Conservation (phyloP, 371 early-diverging fungal genomes). For the Nematocida ironsii region DNA sequence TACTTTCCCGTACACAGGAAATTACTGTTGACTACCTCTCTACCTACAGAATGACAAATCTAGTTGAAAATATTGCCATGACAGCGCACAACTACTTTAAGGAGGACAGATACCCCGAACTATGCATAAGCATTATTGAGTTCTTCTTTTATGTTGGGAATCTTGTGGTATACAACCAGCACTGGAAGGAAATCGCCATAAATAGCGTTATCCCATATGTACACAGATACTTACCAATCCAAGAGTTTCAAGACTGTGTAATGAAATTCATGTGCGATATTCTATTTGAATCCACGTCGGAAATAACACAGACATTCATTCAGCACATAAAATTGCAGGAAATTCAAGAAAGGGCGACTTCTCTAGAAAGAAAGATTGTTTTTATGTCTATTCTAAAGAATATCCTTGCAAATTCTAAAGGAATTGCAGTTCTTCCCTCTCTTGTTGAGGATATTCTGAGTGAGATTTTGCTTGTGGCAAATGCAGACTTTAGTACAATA, state of each 20-base stretch:
- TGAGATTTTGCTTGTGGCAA: background rate
- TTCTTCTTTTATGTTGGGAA: slow-evolving; percentile 35
- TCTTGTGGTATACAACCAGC: slow-evolving; percentile 3
- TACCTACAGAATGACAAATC: slow-evolving; percentile 33
- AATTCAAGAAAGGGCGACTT: background rate
- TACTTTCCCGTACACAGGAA: slow-evolving; percentile 11
- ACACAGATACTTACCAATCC: background rate
- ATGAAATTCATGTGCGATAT: slow-evolving; percentile 29
- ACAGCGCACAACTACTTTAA: background rate
- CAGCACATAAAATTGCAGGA: background rate
- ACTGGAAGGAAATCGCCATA: slow-evolving; percentile 46
- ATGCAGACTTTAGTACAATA: background rate
- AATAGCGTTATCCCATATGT: slow-evolving; percentile 6
- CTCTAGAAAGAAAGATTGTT: background rate
- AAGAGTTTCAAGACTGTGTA: background rate
- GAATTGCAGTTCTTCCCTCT: background rate
- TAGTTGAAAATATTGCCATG: slow-evolving; percentile 26
- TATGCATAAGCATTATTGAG: background rate
- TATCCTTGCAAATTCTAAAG: background rate
- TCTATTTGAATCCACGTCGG: slow-evolving; percentile 37
- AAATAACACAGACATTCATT: background rate
- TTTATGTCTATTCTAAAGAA: slow-evolving; percentile 19
- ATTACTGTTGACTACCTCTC: slow-evolving; percentile 5
- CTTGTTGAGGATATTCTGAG: background rate
- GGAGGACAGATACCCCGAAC: slow-evolving; percentile 3